phyloP scores from a whole-genome alignment of 352 stramenopile genomes.

The Phytophthora quininea region DNA sequence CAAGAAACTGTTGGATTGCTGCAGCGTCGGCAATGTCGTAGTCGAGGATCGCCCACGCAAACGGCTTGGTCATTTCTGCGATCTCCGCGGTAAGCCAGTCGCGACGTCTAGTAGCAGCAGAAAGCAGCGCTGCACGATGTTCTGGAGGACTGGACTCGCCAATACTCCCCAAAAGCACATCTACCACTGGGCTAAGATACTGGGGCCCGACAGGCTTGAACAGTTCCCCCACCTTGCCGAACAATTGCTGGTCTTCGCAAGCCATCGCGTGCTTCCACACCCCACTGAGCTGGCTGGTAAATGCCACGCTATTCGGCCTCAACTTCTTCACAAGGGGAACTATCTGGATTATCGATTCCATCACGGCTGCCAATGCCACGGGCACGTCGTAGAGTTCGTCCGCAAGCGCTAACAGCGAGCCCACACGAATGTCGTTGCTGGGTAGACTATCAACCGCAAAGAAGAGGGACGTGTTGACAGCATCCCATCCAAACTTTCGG shows the following conservation, averaged over 20 bases:
- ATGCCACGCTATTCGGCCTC: not conserved
- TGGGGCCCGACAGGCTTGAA: not conserved
- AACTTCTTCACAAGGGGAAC: not conserved
- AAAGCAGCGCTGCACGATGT: not conserved
- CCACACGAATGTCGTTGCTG: constrained; percentile 4
- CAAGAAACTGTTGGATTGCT: constrained; percentile 11
- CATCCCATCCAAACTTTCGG: constrained; percentile 9
- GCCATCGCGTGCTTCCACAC: constrained; percentile 19
- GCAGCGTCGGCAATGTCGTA: not conserved
- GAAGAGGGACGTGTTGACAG: constrained; percentile 1
- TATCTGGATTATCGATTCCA: constrained; percentile 3
- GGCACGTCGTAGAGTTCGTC: constrained; percentile 3
- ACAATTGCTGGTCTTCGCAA: constrained; percentile 8
- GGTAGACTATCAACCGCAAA: not conserved
- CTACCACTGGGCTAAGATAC: constrained; percentile 9
- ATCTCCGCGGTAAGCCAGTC: constrained; percentile 13
- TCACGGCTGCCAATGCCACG: constrained; percentile 1
- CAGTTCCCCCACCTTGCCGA: constrained; percentile 7
- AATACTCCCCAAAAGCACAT: constrained; percentile 1
- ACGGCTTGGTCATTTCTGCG: constrained; percentile 11
- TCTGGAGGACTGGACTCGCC: constrained; percentile 1
- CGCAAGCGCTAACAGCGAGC: not conserved
- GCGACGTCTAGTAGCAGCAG: constrained; percentile 5
- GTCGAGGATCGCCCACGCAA: constrained; percentile 5
- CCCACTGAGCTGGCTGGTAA: constrained; percentile 1